Evolutionary conservation across 2,329 filamentous ascomycete species (phyloP).

Genomic region (Ophiostoma montium): DNA sequence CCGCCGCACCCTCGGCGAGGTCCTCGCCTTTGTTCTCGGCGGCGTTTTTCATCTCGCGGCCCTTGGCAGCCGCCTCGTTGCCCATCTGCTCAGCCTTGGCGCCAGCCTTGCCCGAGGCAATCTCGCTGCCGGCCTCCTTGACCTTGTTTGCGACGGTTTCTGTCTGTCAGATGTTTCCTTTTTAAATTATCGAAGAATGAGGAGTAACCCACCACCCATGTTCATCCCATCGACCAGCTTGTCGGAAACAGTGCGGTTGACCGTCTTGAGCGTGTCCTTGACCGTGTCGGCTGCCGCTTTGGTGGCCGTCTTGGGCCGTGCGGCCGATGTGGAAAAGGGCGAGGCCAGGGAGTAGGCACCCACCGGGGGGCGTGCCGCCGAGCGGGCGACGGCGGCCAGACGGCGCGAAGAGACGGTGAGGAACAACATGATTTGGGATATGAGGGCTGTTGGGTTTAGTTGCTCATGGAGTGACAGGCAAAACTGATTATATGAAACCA

Average conservation of each 20-base stretch:
- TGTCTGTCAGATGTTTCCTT: conserved; percentile 11
- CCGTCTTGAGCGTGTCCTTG: conserved; percentile 45
- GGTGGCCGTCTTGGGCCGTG: conserved; percentile 28
- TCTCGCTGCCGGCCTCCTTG: conserved; percentile 29
- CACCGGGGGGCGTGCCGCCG: background rate
- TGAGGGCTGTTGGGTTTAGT: too few relatives aligned
- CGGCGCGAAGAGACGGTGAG: background rate
- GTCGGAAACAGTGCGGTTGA: conserved; percentile 45
- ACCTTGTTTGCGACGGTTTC: conserved; percentile 29
- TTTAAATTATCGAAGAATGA: background rate
- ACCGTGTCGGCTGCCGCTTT: conserved; percentile 24
- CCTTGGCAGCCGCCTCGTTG: conserved; percentile 25
- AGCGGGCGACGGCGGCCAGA: background rate
- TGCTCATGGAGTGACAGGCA: too few relatives aligned
- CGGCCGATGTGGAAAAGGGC: conserved; percentile 34
- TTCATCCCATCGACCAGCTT: conserved; percentile 50
- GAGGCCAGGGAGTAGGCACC: background rate
- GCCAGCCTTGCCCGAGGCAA: conserved; percentile 16
- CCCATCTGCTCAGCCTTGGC: conserved; percentile 10
- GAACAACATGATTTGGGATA: background rate
- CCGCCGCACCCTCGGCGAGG: conserved; percentile 26
- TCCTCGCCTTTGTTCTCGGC: conserved; percentile 23
- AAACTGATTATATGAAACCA: background rate
- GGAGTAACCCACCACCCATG: conserved; percentile 32
- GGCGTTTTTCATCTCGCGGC: conserved; percentile 25